Base-by-base conservation (phyloP, 805 yeast genomes). In the Suhomyces prunicola region DNA sequence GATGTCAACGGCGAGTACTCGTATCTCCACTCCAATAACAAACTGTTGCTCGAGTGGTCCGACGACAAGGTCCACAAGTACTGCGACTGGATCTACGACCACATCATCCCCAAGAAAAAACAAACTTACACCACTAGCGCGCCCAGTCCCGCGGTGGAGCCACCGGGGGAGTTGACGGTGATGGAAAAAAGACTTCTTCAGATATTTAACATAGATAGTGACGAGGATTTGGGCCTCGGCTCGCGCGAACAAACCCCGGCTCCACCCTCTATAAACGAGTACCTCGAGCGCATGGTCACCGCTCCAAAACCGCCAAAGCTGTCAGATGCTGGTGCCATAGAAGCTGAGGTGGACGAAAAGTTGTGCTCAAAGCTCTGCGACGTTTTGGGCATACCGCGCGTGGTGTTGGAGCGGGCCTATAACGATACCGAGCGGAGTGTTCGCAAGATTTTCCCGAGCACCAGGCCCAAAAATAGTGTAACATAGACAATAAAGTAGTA, bases 21-120 rank as follows among this genome's bases (percentile, higher is more conserved):
- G 12, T 59, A 35, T 45, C 44, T 46, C 15, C 52, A 54, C 44
- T 44, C 54, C 48, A 56, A 57, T 26, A 51, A 55, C n/a, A 51
- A 52, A 5, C 76, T 76, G 13, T 60, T 84, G 3, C 48, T 74
- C 9, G 63, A 66, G 12, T 83, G 90, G 86, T 68, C 74, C 42
- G 76, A 77, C n/a, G 60, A 61, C 2, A 71, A 79, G 51, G 71
- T 77, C 2, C 72, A 73, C 4, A 64, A 71, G 26, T 87, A 83
- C 63, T 63, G 84, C 26, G 69, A 76, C 22, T 81, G 87, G 83
- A 73, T 80, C 49, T 68, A 73, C 48, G 72, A 72, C 8, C 65
- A 64, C 39, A 48, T 74, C 12, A 57, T 72, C 2, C 65, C 68
- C 4, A 58, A 57, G 47, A 54, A 57, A 24, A 58, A 57, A 26